A percentile compares a stretch with the other conserved stretches of the same genome.
Conservation (phyloP, 805 yeast species). For the Candida sakaeoensis region DNA sequence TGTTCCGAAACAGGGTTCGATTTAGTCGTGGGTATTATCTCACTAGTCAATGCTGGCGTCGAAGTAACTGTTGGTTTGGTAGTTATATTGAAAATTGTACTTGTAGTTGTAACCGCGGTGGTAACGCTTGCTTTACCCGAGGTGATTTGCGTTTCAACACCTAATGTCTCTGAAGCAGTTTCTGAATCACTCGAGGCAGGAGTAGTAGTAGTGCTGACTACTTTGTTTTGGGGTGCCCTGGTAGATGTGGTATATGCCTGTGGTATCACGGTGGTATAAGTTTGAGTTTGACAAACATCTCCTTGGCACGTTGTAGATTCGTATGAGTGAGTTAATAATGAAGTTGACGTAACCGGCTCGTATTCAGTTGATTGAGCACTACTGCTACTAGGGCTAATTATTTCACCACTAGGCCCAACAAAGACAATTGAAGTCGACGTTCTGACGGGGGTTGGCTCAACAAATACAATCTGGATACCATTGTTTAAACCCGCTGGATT, state of each 20-base stretch:
- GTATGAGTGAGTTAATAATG: conserved; percentile 14
- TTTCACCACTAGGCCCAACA: conserved; percentile 2
- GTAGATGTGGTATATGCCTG: conserved; percentile 1
- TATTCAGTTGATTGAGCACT: not conserved
- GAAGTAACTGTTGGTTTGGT: conserved; percentile 20
- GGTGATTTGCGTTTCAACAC: not conserved
- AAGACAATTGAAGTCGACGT: not conserved
- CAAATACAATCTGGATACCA: conserved; percentile 32
- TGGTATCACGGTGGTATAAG: conserved; percentile 9
- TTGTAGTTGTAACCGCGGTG: conserved; percentile 26
- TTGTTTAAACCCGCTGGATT: conserved; percentile 16
- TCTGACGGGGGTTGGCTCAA: conserved; percentile 15
- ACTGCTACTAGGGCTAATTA: not conserved
- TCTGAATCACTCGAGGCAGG: not conserved
- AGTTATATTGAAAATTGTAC: conserved; percentile 25
- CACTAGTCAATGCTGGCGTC: conserved; percentile 16
- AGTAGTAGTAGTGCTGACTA: not conserved
- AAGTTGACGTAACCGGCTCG: conserved; percentile 15
- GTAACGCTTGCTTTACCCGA: conserved; percentile 7
- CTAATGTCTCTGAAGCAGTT: not conserved
- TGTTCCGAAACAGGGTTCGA: conserved; percentile 28
- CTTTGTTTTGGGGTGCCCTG: not conserved
- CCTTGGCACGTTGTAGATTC: conserved; percentile 16
- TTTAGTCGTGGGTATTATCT: conserved; percentile 19
- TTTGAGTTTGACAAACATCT: conserved; percentile 11